phyloP scores from a whole-genome alignment of 257 asterid species.

The Forsythia suspensa region DNA sequence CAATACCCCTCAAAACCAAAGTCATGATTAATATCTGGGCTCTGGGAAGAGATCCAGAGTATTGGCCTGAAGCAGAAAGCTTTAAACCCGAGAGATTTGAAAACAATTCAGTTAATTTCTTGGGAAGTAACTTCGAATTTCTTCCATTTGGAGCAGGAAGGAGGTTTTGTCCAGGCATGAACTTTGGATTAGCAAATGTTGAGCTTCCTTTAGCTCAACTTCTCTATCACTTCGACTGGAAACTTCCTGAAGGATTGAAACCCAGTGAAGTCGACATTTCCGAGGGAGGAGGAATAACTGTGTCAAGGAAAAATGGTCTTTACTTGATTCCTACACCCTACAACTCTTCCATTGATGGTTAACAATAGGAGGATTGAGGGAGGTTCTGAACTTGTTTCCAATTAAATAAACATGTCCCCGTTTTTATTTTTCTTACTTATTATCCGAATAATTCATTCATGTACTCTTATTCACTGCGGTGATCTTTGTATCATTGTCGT shows the following conservation, averaged over 20 bases:
- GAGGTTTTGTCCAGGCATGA: neutral
- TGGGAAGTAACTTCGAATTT: neutral
- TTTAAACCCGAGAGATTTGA: neutral
- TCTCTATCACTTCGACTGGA: neutral
- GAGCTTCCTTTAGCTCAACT: constrained; percentile 1
- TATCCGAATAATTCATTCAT: too few relatives aligned
- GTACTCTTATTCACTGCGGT: too few relatives aligned
- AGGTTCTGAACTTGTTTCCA: neutral
- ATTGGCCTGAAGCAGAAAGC: neutral
- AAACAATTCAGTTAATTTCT: neutral
- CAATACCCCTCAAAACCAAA: neutral
- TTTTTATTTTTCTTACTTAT: too few relatives aligned
- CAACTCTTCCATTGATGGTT: neutral
- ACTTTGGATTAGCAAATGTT: neutral
- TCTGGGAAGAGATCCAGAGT: neutral
- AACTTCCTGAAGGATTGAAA: neutral
- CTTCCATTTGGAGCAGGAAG: neutral
- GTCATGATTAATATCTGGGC: neutral
- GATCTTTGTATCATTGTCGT: too few relatives aligned
- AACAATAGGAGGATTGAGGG: neutral
- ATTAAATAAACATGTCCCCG: neutral
- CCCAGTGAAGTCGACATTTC: neutral
- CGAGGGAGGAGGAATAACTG: neutral
- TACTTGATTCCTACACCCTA: neutral
- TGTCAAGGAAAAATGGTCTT: neutral